A percentile compares a stretch with the other conserved stretches of the same genome.
These are phyloP conservation scores for Daldinia bambusicola DNA, from an alignment of 495 filamentous ascomycete species.

Conservation along the genomic window DNA sequence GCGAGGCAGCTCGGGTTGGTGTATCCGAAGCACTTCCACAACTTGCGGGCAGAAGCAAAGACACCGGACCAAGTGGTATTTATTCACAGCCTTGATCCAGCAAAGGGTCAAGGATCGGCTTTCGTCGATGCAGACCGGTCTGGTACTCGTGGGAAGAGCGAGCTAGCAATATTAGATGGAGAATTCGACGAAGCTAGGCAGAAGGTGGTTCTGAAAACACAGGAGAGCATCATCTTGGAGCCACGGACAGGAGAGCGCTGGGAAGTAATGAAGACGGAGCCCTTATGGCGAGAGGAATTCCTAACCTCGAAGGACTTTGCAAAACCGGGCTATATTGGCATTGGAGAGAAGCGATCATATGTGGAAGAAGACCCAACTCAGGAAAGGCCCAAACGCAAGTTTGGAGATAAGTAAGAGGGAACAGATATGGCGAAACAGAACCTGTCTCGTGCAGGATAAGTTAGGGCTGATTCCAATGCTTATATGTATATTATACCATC, in stretches of 20 bases:
- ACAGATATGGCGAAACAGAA: neutral
- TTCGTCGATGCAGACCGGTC: slow-evolving; percentile 34
- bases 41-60: slow-evolving; percentile 21
- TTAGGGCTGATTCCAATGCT: neutral
- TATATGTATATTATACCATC: neutral
- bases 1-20: slow-evolving; percentile 11
- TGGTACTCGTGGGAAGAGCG: slow-evolving; percentile 33
- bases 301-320: neutral
- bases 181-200: neutral
- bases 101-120: neutral
- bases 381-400: neutral
- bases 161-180: slow-evolving; percentile 21
- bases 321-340: neutral
- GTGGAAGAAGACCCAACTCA: neutral
- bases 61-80: slow-evolving; percentile 47
- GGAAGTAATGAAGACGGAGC: neutral
- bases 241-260: slow-evolving; percentile 23
- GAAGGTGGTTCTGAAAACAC: neutral
- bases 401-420: neutral
- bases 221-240: slow-evolving; percentile 27
- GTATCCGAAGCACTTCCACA: slow-evolving; percentile 24
- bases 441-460: neutral
- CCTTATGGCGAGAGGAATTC: slow-evolving; percentile 21
- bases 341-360: neutral
- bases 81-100: slow-evolving; percentile 20